phyloP scores from a whole-genome alignment of 2,329 filamentous ascomycete genomes.

The Verruconis gallopava region DNA sequence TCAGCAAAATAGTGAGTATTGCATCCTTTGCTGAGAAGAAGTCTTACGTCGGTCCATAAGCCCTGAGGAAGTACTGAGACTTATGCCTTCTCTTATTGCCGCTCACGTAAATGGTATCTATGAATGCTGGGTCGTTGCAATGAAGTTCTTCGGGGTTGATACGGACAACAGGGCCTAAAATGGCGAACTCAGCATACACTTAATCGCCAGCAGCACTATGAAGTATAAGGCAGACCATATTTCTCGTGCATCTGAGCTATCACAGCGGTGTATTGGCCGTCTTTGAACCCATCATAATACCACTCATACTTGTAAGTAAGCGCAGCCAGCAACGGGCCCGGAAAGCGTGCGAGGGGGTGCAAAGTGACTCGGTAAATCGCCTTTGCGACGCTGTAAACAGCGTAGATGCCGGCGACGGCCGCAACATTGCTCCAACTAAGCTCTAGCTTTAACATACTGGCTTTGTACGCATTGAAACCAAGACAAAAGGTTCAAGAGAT shows the following conservation, averaged over 20 bases:
- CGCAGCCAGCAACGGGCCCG: slow-evolving; percentile 18
- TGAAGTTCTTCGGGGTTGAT: slow-evolving; percentile 17
- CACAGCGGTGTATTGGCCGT: slow-evolving; percentile 16
- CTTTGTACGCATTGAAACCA: background rate
- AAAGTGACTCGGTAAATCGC: slow-evolving; percentile 16
- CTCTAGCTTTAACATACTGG: background rate
- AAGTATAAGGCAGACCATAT: slow-evolving; percentile 15
- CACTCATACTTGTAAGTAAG: slow-evolving; percentile 18
- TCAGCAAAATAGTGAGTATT: no score
- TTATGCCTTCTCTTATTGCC: slow-evolving; percentile 14
- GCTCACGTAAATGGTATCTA: slow-evolving; percentile 21
- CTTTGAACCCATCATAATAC: slow-evolving; percentile 17
- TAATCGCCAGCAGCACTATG: background rate
- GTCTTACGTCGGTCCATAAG: slow-evolving; percentile 4
- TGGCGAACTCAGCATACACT: background rate
- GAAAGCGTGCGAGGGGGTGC: slow-evolving; percentile 17
- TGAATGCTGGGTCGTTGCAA: slow-evolving; percentile 18
- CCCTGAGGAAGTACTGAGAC: slow-evolving; percentile 10
- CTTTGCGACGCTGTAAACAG: slow-evolving; percentile 11
- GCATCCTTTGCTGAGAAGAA: background rate
- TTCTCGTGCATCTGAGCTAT: slow-evolving; percentile 17
- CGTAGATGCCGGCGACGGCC: background rate
- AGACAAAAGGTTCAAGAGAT: no score
- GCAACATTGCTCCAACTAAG: background rate
- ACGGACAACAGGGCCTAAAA: slow-evolving; percentile 15